phyloP scores from a whole-genome alignment of 2,329 filamentous ascomycete species.

The Septoria petroselini region DNA sequence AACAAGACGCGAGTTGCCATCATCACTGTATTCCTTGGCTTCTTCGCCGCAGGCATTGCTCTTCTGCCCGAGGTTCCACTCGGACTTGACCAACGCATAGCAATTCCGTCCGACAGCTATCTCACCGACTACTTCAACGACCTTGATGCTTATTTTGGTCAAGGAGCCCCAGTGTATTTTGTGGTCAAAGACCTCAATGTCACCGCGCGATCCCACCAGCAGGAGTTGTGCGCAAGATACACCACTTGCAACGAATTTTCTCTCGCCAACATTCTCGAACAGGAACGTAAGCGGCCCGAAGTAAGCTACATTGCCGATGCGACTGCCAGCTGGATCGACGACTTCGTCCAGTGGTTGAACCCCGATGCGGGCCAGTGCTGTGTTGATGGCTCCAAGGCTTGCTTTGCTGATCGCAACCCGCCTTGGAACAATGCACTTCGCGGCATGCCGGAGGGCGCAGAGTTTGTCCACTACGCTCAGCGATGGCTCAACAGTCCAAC shows the following conservation, averaged over 20 bases:
- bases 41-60: conserved; percentile 82
- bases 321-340: conserved; percentile 93
- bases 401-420: conserved; percentile 73
- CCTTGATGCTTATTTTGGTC: conserved; percentile 85
- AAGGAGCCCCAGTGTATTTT: conserved; percentile 93
- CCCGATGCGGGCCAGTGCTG: conserved; percentile 74
- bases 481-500: conserved; percentile 81
- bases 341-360: conserved; percentile 96
- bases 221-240: conserved; percentile 85
- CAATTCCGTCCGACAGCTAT: conserved; percentile 90
- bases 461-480: conserved; percentile 81
- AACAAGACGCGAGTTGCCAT: conserved; percentile 76
- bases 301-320: conserved; percentile 85
- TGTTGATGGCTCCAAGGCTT: conserved; percentile 59
- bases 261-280: conserved; percentile 84
- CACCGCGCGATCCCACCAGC: conserved; percentile 72
- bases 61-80: conserved; percentile 80
- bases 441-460: conserved; percentile 90
- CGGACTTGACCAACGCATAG: conserved; percentile 90
- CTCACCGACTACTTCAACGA: conserved; percentile 96
- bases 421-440: conserved; percentile 84
- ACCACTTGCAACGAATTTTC: conserved; percentile 82
- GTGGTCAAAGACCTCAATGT: conserved; percentile 79
- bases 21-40: conserved; percentile 75
- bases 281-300: conserved; percentile 85